Evolutionary conservation across 106 monocot genomes (phyloP).

Genomic region (Allium fistulosum): DNA sequence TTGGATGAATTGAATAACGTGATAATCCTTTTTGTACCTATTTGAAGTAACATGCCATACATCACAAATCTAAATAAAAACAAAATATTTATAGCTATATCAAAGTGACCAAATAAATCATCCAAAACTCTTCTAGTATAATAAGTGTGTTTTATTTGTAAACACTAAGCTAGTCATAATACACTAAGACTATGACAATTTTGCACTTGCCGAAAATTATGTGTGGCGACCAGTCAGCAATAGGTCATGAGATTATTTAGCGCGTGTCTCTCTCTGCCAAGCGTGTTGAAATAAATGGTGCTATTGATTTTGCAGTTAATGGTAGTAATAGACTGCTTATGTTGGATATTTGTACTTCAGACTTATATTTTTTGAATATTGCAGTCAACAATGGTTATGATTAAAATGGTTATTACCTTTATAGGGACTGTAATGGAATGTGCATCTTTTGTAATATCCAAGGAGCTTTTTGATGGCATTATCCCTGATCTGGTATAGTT

Average conservation of each 20-base stretch:
- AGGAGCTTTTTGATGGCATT: constrained; percentile 60
- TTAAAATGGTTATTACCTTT: background rate
- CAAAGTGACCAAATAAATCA: no score
- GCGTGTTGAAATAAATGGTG: constrained; percentile 59
- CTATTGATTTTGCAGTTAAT: constrained; percentile 59
- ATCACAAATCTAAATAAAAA: no score
- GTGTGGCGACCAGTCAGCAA: constrained; percentile 71
- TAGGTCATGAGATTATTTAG: constrained; percentile 79
- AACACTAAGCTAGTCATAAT: no score
- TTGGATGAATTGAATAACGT: no score
- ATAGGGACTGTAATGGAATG: constrained; percentile 90
- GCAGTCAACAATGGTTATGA: no score
- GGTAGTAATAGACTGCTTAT: background rate
- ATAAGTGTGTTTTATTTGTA: no score
- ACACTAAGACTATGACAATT: no score
- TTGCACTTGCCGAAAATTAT: no score
- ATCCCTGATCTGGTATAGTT: constrained; percentile 73
- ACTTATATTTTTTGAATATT: background rate
- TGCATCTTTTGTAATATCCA: constrained; percentile 84
- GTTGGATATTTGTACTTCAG: background rate
- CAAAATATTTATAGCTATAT: no score
- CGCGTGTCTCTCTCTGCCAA: constrained; percentile 43
- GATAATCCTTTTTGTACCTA: no score
- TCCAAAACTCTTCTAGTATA: no score
- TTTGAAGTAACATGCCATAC: no score